A percentile compares a stretch with the other conserved stretches of the same genome.
Evolutionary conservation across 768 basidiomycete genomes (phyloP).

Genomic region (Mycena sanguinolenta): DNA sequence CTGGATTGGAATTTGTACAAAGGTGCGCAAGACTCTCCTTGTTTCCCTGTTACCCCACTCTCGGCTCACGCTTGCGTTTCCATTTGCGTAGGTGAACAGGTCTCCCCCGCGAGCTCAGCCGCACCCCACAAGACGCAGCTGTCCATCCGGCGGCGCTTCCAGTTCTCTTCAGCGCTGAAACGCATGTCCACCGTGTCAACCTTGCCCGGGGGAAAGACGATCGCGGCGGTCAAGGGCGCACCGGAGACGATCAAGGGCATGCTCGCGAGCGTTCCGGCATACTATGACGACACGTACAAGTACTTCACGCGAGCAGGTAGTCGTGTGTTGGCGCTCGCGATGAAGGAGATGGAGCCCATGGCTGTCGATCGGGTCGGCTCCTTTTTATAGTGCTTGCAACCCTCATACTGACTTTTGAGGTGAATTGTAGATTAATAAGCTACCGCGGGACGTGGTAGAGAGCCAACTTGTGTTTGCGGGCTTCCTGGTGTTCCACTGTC

Average conservation of each 20-base stretch:
- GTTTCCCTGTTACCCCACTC: neutral
- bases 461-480: slow-evolving; percentile 87
- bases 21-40: slow-evolving; percentile 66
- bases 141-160: slow-evolving; percentile 90
- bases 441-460: slow-evolving; percentile 88
- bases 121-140: slow-evolving; percentile 73
- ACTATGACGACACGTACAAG: slow-evolving; percentile 96
- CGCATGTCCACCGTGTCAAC: slow-evolving; percentile 93
- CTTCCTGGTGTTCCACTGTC: slow-evolving; percentile 98
- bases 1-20: slow-evolving; percentile 88
- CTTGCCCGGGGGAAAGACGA: slow-evolving; percentile 69
- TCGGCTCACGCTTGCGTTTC: slow-evolving; percentile 37
- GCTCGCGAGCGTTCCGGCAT: slow-evolving; percentile 77
- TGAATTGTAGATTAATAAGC: slow-evolving; percentile 82
- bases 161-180: slow-evolving; percentile 97
- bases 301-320: slow-evolving; percentile 94
- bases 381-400: neutral
- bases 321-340: slow-evolving; percentile 91
- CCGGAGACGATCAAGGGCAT: slow-evolving; percentile 96
- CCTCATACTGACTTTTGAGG: neutral
- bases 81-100: slow-evolving; percentile 70
- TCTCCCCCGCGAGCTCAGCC: slow-evolving; percentile 69
- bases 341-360: slow-evolving; percentile 84
- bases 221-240: slow-evolving; percentile 93
- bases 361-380: slow-evolving; percentile 76